Conservation (phyloP, 2,329 filamentous ascomycete species). For the Xylariaceae sp. region DNA sequence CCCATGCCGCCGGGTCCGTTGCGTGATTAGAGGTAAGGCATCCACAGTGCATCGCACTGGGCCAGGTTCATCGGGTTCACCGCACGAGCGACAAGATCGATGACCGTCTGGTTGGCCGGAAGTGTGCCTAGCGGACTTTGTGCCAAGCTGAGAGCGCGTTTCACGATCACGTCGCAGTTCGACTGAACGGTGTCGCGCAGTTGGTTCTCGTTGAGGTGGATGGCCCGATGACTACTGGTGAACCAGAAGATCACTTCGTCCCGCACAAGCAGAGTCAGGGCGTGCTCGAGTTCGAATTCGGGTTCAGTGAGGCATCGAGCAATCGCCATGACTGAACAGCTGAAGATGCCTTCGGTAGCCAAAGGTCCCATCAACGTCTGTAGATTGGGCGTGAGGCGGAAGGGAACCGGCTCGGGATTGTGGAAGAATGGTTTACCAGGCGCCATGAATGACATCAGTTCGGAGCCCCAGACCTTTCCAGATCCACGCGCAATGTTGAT, state of each 20-base stretch:
- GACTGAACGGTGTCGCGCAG: conserved; percentile 75
- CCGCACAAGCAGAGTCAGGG: conserved; percentile 88
- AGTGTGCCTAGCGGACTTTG: conserved; percentile 74
- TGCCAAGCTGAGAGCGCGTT: conserved; percentile 80
- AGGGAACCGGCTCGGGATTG: conserved; percentile 92
- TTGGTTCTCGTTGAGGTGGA: conserved; percentile 59
- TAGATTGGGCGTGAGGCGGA: conserved; percentile 93
- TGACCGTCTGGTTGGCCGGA: conserved; percentile 93
- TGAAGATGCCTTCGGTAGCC: conserved; percentile 93
- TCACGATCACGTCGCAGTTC: conserved; percentile 89
- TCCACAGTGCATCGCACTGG: conserved; percentile 90
- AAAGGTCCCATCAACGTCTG: conserved; percentile 95
- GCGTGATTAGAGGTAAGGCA: conserved; percentile 74
- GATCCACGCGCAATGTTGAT: conserved; percentile 82
- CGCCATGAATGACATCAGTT: conserved; percentile 88
- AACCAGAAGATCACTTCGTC: conserved; percentile 99
- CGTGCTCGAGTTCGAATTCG: conserved; percentile 86
- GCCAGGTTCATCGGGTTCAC: conserved; percentile 88
- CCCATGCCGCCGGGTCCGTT: no score
- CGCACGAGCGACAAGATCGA: conserved; percentile 88
- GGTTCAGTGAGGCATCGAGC: conserved; percentile 90
- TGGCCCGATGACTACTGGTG: conserved; percentile 67
- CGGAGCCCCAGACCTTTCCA: conserved; percentile 94
- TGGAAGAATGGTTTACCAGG: conserved; percentile 82
- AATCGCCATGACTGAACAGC: conserved; percentile 93